Base-by-base conservation (phyloP, 306 rosid species). In the Crataegus laevigata region DNA sequence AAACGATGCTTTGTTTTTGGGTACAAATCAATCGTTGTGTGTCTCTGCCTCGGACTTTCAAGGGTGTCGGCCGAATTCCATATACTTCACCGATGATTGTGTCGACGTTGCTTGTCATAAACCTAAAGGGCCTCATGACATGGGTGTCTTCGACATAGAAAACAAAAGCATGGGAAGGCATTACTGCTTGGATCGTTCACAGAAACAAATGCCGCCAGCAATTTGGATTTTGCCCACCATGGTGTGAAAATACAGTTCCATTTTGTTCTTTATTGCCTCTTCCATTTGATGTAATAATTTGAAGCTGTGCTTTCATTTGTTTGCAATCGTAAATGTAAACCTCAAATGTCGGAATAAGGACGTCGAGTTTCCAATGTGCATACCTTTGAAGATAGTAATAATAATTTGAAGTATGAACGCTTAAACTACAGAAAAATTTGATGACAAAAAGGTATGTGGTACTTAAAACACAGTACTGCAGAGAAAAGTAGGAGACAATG, bases 161-260 rank as follows among this genome's bases (percentile, higher is more conserved):
- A 21, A 24, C 29, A 12, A 65, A n/a, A 66, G 18, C 2, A 36
- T 25, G 42, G 57, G 32, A 76, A 38, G 40, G 21, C 73, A 55
- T 26, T 66, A 15, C 71, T 28, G 18, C 24, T 64, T 8, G 21
- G 18, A 65, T 75, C 71, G 57, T 34, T 66, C 79, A 6, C 72
- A 66, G 19, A 66, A 47, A 58, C 30, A 34, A 73, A 54, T 66
- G 79, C 52, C 73, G 25, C 66, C 43, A 24, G 66, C 73, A 32
- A 34, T 66, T 54, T 67, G 66, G 52, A 68, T 66, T 75, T 66
- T 75, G 66, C 73, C 79, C 25, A 40, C 51, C 15, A 61, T 50
- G 50, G 71, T 75, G n/a, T 75, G 60, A 40, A 50, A 64, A 50
- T 22, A 63, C 3, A 22, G 68, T 30, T 63, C 22, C 42, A 29